Percentiles rank a stretch among this genome's conserved stretches.
Evolutionary conservation across 441 rosid species (phyloP).

Genomic region (Geranium incanum): DNA sequence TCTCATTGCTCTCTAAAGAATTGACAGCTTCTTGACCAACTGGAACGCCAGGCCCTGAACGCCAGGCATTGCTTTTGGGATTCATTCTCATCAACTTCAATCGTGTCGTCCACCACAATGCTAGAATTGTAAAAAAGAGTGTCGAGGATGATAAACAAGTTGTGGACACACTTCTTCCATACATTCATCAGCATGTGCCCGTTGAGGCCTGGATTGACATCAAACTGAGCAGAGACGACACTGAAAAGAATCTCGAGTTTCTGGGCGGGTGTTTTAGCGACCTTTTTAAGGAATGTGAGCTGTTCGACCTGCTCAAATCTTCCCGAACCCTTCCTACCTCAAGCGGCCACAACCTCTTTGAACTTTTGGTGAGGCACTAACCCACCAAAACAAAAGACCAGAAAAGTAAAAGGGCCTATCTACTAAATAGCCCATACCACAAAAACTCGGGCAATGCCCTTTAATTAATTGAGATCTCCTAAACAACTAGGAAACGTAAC

Average conservation of each 20-base stretch:
- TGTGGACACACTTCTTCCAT: conserved; percentile 68
- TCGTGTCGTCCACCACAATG: conserved; percentile 48
- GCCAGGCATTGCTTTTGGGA: conserved; percentile 40
- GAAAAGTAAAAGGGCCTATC: no score
- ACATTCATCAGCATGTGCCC: conserved; percentile 74
- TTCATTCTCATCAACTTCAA: conserved; percentile 67
- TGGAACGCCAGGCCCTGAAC: conserved; percentile 77
- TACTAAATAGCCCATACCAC: no score
- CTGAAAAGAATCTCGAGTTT: conserved; percentile 69
- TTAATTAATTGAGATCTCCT: no score
- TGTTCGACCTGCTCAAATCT: conserved; percentile 73
- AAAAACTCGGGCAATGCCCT: no score
- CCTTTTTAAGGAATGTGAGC: conserved; percentile 59
- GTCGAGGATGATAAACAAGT: conserved; percentile 56
- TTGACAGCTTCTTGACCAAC: conserved; percentile 49
- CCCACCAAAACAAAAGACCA: no score
- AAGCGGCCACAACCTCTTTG: conserved; percentile 67
- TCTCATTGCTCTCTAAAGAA: conserved; percentile 60
- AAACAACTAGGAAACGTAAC: no score
- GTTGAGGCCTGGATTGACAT: conserved; percentile 64
- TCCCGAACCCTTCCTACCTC: conserved; percentile 73
- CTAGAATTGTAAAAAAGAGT: conserved; percentile 49
- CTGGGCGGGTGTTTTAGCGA: conserved; percentile 77
- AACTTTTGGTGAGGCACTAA: conserved; percentile 38
- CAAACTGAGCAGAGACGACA: conserved; percentile 69